A percentile compares a stretch with the other conserved stretches of the same genome.
These are phyloP conservation scores for Trichoderma harzianum DNA, from an alignment of 2,329 filamentous ascomycete species.

Conservation along the genomic window DNA sequence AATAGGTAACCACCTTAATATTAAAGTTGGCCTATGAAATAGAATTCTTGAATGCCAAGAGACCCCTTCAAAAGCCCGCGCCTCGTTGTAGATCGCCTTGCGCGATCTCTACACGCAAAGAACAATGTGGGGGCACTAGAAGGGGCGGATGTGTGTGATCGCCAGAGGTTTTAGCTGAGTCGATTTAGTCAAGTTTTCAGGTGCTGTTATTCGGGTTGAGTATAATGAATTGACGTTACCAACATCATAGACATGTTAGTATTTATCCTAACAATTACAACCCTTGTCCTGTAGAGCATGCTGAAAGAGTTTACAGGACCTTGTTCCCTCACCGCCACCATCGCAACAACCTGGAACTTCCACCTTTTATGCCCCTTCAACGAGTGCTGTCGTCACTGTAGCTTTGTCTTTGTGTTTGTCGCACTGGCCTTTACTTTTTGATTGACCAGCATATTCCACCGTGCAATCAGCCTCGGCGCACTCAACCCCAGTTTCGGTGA, in stretches of 20 bases:
- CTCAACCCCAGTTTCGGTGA: background rate
- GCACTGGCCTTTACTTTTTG: background rate
- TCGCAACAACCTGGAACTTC: background rate
- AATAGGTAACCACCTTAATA: background rate
- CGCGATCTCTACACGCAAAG: background rate
- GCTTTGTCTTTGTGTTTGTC: background rate
- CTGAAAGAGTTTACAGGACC: background rate
- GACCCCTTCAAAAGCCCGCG: background rate
- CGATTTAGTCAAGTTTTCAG: background rate
- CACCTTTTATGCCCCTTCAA: background rate
- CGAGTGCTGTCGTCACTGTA: background rate
- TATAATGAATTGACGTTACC: background rate
- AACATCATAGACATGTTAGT: background rate
- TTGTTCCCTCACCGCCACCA: background rate
- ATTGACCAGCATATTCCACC: background rate
- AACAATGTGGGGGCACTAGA: background rate
- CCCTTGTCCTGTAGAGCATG: background rate
- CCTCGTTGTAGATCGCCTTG: background rate
- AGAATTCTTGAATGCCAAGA: background rate
- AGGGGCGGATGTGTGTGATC: background rate
- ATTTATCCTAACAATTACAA: background rate
- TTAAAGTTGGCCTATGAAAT: background rate
- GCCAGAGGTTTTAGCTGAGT: background rate
- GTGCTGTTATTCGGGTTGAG: background rate
- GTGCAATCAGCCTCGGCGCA: background rate